Conservation (phyloP, 345 rosid species). For the Eucalyptus regnans region DNA sequence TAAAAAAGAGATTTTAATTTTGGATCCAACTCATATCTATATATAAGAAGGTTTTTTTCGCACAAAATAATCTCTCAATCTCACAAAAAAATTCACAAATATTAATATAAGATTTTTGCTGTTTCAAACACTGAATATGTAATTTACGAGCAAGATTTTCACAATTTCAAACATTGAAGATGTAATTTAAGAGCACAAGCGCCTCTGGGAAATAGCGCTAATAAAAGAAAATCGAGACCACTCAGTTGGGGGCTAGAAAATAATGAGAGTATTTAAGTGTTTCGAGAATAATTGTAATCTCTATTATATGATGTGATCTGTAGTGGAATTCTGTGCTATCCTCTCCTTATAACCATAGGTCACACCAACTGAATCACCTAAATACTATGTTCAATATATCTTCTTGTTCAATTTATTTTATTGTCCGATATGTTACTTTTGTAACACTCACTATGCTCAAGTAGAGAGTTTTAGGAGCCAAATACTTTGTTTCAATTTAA, state of each 20-base stretch:
- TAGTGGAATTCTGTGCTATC: rapidly evolving
- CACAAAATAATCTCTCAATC: not conserved
- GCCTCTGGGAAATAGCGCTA: not conserved
- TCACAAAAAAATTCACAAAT: too few species aligned
- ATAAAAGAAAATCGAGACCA: not conserved
- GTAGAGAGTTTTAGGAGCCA: not conserved
- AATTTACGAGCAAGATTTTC: not conserved
- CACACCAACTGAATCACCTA: too few species aligned
- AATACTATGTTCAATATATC: rapidly evolving
- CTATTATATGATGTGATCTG: not conserved
- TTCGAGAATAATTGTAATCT: too few species aligned
- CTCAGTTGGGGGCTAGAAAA: too few species aligned
- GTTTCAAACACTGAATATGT: not conserved
- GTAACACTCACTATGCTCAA: not conserved
- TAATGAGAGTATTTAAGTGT: not conserved
- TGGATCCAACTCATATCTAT: too few species aligned
- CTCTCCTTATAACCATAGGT: not conserved
- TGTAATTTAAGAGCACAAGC: not conserved
- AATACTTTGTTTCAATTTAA: too few species aligned
- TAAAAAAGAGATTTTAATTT: too few species aligned
- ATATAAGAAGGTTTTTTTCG: too few species aligned
- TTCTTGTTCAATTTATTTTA: too few species aligned
- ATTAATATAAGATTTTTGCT: too few species aligned
- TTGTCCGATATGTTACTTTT: rapidly evolving
- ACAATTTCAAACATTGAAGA: too few species aligned